phyloP scores from a whole-genome alignment of 805 yeast species.

The Saccharomycodes ludwigii region DNA sequence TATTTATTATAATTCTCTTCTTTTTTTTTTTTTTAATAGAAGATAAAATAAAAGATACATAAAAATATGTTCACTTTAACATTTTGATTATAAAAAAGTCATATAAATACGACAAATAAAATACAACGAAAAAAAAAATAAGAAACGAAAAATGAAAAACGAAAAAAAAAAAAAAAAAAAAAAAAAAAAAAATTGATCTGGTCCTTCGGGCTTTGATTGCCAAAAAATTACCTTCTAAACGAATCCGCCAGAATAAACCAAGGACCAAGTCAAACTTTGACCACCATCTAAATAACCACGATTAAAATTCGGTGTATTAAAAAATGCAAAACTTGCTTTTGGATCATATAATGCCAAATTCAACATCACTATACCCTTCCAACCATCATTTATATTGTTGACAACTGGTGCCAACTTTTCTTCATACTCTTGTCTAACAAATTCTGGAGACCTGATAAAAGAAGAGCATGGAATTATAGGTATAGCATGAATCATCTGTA shows the following conservation, averaged over 20 bases:
- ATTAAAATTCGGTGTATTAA: slow-evolving; percentile 41
- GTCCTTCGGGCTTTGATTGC: no score
- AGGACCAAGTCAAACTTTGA: slow-evolving; percentile 77
- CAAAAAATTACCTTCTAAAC: no score
- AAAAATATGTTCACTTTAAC: no score
- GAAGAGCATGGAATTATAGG: slow-evolving; percentile 63
- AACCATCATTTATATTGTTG: slow-evolving; percentile 44
- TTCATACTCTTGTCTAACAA: slow-evolving; percentile 55
- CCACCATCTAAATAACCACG: slow-evolving; percentile 63
- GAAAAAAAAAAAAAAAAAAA: slow-evolving; percentile 3
- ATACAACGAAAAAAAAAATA: background rate
- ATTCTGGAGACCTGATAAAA: slow-evolving; percentile 39
- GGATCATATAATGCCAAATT: slow-evolving; percentile 72
- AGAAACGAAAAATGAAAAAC: background rate
- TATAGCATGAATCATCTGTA: slow-evolving; percentile 69
- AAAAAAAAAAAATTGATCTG: no score
- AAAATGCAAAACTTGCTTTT: slow-evolving; percentile 44
- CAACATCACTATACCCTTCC: slow-evolving; percentile 62
- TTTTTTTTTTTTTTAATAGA: no score
- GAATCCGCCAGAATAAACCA: slow-evolving; percentile 70
- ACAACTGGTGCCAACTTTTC: slow-evolving; percentile 33
- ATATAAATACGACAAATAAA: no score
- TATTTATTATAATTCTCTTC: no score
- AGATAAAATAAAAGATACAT: no score
- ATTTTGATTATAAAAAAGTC: no score